Conservation (phyloP, 2,329 filamentous ascomycete genomes). For the Alternaria sp. region DNA sequence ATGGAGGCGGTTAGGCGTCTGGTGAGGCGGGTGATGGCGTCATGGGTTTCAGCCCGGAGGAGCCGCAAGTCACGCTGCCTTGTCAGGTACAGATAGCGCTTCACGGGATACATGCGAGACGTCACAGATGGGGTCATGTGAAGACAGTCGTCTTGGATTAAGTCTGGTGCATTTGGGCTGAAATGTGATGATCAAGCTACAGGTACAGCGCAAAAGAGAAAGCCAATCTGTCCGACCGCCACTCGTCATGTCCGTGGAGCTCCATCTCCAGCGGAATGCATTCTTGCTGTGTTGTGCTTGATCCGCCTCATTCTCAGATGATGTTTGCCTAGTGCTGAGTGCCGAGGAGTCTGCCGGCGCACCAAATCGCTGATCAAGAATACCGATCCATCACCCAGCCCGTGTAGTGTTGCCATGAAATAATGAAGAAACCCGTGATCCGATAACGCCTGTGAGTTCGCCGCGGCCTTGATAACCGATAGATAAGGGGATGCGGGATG, state of each 20-base stretch:
- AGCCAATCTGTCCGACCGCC: conserved; percentile 10
- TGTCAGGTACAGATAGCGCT: conserved; percentile 23
- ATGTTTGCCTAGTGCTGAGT: conserved; percentile 14
- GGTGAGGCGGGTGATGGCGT: conserved; percentile 38
- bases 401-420: conserved; percentile 25
- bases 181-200: conserved; percentile 28
- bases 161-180: conserved; percentile 26
- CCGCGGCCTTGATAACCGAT: conserved; percentile 30
- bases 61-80: conserved; percentile 42
- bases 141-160: conserved; percentile 10
- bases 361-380: conserved; percentile 15
- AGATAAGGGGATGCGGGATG: conserved; percentile 21
- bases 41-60: conserved; percentile 37
- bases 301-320: background rate
- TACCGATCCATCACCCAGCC: conserved; percentile 23
- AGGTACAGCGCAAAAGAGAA: conserved; percentile 24
- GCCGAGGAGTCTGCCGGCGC: conserved; percentile 5
- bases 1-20: background rate
- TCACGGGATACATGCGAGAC: conserved; percentile 12
- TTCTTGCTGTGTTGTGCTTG: conserved; percentile 2
- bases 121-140: conserved; percentile 2
- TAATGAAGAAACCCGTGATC: conserved; percentile 31
- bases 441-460: conserved; percentile 40
- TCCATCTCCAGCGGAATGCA: background rate
- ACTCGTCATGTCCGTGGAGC: background rate